A percentile compares a stretch with the other conserved stretches of the same genome.
phyloP scores from a whole-genome alignment of 306 rosid genomes.

The Dryas octopetala region DNA sequence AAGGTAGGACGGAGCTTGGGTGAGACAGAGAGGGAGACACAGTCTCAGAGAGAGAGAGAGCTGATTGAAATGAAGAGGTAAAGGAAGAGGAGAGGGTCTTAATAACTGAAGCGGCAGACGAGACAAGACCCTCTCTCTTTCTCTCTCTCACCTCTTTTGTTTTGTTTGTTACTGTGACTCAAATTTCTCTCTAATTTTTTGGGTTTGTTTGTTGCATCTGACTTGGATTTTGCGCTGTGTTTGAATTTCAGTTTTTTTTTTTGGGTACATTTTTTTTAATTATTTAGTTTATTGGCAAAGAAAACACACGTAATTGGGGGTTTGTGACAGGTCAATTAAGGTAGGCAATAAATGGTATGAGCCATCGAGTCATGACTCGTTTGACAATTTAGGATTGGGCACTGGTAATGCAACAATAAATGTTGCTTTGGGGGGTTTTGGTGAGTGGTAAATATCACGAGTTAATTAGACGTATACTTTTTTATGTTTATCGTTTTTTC shows the following conservation, averaged over 20 bases:
- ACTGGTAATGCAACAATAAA: too few species aligned
- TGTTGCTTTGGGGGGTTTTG: too few species aligned
- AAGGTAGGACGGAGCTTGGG: not conserved
- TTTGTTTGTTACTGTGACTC: not conserved
- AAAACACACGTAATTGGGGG: not conserved
- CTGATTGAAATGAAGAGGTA: not conserved
- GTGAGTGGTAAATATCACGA: too few species aligned
- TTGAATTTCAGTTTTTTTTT: not conserved
- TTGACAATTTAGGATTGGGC: not conserved
- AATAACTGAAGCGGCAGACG: not conserved
- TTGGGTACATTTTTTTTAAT: not conserved
- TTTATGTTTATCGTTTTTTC: too few species aligned
- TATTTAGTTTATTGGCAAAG: not conserved
- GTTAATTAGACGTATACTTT: too few species aligned
- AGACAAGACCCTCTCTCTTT: not conserved
- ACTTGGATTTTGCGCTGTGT: not conserved
- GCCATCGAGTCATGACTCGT: not conserved
- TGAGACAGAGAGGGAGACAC: not conserved
- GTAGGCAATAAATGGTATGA: not conserved
- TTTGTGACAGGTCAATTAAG: conserved; percentile 3
- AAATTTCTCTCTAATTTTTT: not conserved
- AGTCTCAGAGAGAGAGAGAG: not conserved
- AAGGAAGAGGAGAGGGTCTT: not conserved
- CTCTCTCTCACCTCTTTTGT: not conserved
- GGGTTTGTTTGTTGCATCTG: not conserved